A percentile compares a stretch with the other conserved stretches of the same genome.
phyloP scores from a whole-genome alignment of 2,329 filamentous ascomycete species.

The Aspergillaceae sp. region DNA sequence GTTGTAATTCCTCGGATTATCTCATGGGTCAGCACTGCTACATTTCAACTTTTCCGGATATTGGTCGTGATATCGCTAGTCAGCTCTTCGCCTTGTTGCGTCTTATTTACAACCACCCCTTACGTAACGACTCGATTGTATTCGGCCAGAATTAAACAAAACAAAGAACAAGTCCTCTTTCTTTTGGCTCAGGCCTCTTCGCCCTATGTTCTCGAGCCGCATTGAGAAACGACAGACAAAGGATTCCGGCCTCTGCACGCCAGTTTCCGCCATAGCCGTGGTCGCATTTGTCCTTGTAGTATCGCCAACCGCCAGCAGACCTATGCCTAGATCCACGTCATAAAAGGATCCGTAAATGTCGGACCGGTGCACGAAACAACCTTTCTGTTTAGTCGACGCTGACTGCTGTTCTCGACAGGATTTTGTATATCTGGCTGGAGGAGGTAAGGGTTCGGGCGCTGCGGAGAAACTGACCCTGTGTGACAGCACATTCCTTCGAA shows the following conservation, averaged over 20 bases:
- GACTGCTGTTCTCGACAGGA: background rate
- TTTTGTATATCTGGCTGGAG: background rate
- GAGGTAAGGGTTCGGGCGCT: background rate
- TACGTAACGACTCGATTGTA: constrained; percentile 38
- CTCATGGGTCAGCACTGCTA: constrained; percentile 35
- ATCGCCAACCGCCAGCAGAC: constrained; percentile 6
- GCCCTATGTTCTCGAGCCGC: background rate
- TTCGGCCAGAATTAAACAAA: constrained; percentile 23
- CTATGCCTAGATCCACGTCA: background rate
- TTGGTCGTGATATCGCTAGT: constrained; percentile 33
- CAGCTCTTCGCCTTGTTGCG: constrained; percentile 33
- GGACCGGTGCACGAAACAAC: background rate
- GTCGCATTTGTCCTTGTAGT: constrained; percentile 15
- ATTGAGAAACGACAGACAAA: constrained; percentile 4
- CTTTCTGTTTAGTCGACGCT: too few species aligned
- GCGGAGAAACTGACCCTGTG: too few species aligned
- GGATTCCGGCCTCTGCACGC: constrained; percentile 10
- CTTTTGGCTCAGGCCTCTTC: constrained; percentile 2
- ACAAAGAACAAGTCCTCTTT: background rate
- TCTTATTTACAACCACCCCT: constrained; percentile 23
- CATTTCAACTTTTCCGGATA: constrained; percentile 29
- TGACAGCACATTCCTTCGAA: too few species aligned
- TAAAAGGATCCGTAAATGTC: background rate
- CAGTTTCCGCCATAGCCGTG: constrained; percentile 12
- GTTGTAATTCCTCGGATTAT: constrained; percentile 40